Evolutionary conservation across 352 stramenopile genomes (phyloP).

Genomic region (Phytophthora colocasiae): DNA sequence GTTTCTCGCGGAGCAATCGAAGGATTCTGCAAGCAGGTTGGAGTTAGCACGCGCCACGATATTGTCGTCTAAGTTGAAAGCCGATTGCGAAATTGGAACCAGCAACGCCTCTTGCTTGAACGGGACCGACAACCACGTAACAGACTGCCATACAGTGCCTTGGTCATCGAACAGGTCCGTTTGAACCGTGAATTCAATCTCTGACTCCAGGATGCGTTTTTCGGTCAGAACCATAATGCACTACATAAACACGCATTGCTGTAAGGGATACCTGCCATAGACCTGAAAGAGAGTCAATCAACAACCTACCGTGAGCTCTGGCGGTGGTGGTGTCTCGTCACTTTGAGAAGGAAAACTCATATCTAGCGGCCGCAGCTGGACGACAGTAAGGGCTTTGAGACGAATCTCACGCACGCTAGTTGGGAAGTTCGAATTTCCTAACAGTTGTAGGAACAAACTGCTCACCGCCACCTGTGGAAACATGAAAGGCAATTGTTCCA

Average conservation of each 20-base stretch:
- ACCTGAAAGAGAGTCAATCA: not conserved
- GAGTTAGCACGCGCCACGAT: constrained; percentile 34
- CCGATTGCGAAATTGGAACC: constrained; percentile 53
- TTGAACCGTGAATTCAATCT: constrained; percentile 79
- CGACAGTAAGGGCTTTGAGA: constrained; percentile 79
- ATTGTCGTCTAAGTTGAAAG: constrained; percentile 46
- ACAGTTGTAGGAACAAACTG: constrained; percentile 75
- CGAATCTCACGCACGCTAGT: constrained; percentile 53
- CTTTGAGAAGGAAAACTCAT: constrained; percentile 68
- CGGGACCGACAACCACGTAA: constrained; percentile 65
- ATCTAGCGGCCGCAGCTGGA: constrained; percentile 70
- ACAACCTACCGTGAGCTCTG: constrained; percentile 53
- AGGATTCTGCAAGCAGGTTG: constrained; percentile 26
- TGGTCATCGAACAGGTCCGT: constrained; percentile 80
- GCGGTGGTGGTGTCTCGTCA: constrained; percentile 20
- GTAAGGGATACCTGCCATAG: not conserved
- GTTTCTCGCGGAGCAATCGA: constrained; percentile 57
- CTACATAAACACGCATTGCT: constrained; percentile 33
- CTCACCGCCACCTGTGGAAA: constrained; percentile 74
- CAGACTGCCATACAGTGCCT: constrained; percentile 81
- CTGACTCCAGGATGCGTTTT: constrained; percentile 73
- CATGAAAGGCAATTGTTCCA: constrained; percentile 80
- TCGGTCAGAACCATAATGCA: constrained; percentile 81
- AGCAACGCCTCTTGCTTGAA: constrained; percentile 69
- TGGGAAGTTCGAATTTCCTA: constrained; percentile 87